phyloP scores from a whole-genome alignment of 345 rosid genomes.

The Moringa oleifera region DNA sequence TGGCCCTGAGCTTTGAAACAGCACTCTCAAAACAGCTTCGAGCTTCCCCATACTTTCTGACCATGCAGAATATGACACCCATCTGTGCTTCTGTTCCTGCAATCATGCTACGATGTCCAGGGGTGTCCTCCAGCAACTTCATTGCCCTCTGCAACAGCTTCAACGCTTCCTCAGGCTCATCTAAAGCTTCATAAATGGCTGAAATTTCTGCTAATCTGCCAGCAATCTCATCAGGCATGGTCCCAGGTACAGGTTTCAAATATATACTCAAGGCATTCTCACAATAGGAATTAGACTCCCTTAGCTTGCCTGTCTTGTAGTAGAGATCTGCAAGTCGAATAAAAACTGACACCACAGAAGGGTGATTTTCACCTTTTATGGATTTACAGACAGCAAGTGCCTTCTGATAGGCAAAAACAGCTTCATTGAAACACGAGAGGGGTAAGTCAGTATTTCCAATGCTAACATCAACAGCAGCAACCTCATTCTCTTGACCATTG shows the following conservation, averaged over 20 bases:
- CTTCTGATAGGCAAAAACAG: conserved; percentile 50
- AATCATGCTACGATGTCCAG: conserved; percentile 42
- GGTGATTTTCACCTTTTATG: conserved; percentile 44
- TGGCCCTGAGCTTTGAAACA: conserved; percentile 35
- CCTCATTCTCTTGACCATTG: conserved; percentile 47
- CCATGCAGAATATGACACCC: conserved; percentile 49
- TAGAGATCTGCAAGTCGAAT: conserved; percentile 48
- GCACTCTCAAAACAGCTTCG: conserved; percentile 37
- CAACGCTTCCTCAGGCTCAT: conserved; percentile 49
- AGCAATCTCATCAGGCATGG: conserved; percentile 28
- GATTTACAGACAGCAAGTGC: conserved; percentile 54
- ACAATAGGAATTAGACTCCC: conserved; percentile 50
- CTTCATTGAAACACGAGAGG: conserved; percentile 47
- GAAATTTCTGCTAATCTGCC: conserved; percentile 31
- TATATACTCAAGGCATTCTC: conserved; percentile 55
- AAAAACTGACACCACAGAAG: conserved; percentile 41
- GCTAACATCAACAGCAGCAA: conserved; percentile 34
- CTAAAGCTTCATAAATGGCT: conserved; percentile 39
- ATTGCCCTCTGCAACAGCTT: conserved; percentile 42
- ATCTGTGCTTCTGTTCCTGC: conserved; percentile 60
- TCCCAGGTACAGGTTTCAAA: conserved; percentile 42
- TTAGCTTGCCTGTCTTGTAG: conserved; percentile 40
- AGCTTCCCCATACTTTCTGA: conserved; percentile 46
- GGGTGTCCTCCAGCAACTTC: conserved; percentile 41
- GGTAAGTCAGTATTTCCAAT: conserved; percentile 27